Conservation (phyloP, 192 early-diverging fungal genomes). For the Pecoramyces ruminantium region DNA sequence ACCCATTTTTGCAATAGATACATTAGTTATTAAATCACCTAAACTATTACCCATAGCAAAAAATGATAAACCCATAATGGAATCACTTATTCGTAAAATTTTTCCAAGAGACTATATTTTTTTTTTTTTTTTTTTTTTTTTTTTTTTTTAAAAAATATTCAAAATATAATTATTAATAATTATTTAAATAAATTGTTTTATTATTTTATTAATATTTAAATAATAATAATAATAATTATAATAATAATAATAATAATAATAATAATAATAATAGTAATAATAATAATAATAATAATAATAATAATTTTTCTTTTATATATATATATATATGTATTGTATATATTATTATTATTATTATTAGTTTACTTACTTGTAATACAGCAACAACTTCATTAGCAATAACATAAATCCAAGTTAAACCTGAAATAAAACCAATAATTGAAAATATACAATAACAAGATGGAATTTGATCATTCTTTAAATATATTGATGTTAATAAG, state of each 20-base stretch:
- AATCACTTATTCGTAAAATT: not conserved
- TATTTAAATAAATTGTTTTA: not conserved
- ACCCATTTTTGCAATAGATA: conserved; percentile 78
- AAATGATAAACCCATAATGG: not conserved
- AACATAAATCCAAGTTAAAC: conserved; percentile 7
- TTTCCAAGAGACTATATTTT: not conserved
- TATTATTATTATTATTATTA: too few species aligned
- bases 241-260: conserved; percentile 15
- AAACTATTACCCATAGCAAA: conserved; percentile 41
- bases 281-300: conserved; percentile 54
- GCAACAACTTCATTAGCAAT: conserved; percentile 82
- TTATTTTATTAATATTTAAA: too few species aligned
- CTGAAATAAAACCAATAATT: not conserved
- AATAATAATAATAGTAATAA: conserved; percentile 63
- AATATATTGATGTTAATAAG: not conserved
- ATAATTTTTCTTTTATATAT: too few species aligned
- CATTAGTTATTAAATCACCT: conserved; percentile 83
- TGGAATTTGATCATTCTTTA: not conserved
- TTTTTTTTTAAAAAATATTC: conserved; percentile 63
- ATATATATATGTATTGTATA: too few species aligned
- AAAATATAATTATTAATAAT: conserved; percentile 30
- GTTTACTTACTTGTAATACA: conserved; percentile 45
- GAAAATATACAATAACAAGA: not conserved
- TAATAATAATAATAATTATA: not conserved
- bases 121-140: not conserved